Base-by-base conservation (phyloP, 2,329 filamentous ascomycete species). In the Herpotrichia juniperi region DNA sequence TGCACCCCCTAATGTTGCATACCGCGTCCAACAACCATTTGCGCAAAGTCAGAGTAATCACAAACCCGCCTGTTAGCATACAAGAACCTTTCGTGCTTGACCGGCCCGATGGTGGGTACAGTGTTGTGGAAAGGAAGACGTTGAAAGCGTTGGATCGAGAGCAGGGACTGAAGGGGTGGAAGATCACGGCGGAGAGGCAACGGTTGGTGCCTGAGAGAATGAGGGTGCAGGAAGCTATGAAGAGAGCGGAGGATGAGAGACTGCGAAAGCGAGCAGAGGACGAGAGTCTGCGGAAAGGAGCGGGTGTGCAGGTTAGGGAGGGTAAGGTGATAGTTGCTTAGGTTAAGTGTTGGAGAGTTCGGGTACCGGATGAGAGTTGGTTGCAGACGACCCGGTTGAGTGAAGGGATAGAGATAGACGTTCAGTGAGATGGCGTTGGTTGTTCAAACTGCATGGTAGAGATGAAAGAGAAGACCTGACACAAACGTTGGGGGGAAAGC, bases 1-100 rank as follows among this genome's bases (percentile, higher is more conserved):
- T 86, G 64, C 83, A 87, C 64, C 83, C 83, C 35, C 69, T 86
- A 16, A 86, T 86, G 82, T 66, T 85, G 68, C 83, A 87, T 65
- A 79, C 77, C 32, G 79, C 81, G 6, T 79, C 76, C 5, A 76
- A 76, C 46, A 84, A 84, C 58, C 73, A 74, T 46, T 54, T 80
- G 22, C 69, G 81, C 17, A 72, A 74, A 10, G 72, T 77, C 1
- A 68, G 82, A 3, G 76, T 84, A 28, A 84, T 84, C 58, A 84
- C 81, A 2, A 84, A 84, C 52, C 81, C 81, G 4, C 79, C 82
- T 0, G 79, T 86, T 8, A 76, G 72, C 17, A 63, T 86, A 2
- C 76, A 67, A 35, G 73, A 81, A 65, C 82, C 82, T 3, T 83
- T 84, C 65, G 51, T 70, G 9, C 83, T 85, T 54, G 75, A 83